Conservation (phyloP, 2,329 filamentous ascomycete species). For the Paraphaeosphaeria minitans region DNA sequence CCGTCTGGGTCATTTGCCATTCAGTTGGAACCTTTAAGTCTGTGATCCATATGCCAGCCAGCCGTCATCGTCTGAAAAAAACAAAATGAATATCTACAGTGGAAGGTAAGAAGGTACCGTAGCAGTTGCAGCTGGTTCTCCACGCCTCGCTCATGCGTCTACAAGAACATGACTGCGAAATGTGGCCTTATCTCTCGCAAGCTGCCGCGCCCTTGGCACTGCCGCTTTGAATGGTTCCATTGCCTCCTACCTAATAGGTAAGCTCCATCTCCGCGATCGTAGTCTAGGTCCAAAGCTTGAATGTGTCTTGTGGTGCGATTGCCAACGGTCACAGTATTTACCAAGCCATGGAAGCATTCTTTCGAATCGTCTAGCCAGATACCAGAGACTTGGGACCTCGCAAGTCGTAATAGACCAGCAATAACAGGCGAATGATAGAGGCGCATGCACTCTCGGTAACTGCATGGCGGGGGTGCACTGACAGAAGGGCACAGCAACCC, state of each 20-base stretch:
- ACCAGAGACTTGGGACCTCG: slow-evolving; percentile 18
- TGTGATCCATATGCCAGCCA: not conserved
- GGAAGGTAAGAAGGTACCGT: not conserved
- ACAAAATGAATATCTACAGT: not conserved
- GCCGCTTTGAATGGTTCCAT: slow-evolving; percentile 27
- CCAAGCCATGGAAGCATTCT: not conserved
- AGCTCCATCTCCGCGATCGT: slow-evolving; percentile 21
- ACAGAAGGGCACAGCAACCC: not conserved
- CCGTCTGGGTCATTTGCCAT: not conserved
- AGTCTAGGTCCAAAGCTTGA: slow-evolving; percentile 26
- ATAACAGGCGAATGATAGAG: not conserved
- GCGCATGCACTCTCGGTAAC: not conserved
- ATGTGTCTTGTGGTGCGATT: slow-evolving; percentile 24
- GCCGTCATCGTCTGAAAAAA: not conserved
- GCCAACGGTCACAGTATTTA: slow-evolving; percentile 20
- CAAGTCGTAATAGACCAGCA: slow-evolving; percentile 16
- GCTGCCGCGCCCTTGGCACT: slow-evolving; percentile 27
- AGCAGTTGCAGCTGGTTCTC: not conserved
- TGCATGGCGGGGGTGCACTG: slow-evolving; percentile 2
- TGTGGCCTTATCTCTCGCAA: slow-evolving; percentile 24
- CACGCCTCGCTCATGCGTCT: not conserved
- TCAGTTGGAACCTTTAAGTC: not conserved
- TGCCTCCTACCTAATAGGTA: slow-evolving; percentile 29
- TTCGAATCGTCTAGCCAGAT: slow-evolving; percentile 3
- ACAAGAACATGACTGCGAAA: slow-evolving; percentile 20